phyloP scores from a whole-genome alignment of 805 yeast genomes.

The Metschnikowia borealis region DNA sequence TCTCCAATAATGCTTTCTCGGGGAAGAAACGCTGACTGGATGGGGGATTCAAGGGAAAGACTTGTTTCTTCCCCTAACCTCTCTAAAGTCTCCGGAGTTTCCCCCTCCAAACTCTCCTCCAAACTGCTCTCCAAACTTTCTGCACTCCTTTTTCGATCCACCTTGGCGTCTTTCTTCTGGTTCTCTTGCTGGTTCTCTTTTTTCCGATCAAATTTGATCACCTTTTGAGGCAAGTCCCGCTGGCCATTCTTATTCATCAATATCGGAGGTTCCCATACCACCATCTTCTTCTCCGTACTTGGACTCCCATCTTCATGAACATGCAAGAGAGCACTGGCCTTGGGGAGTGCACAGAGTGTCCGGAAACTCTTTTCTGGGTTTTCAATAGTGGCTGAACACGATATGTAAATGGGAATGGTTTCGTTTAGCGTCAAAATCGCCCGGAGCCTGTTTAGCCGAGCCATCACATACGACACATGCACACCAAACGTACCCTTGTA shows the following conservation, averaged over 20 bases:
- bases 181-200: too few species aligned
- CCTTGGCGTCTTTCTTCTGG: too few species aligned
- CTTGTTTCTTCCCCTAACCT: too few species aligned
- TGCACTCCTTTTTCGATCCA: neutral
- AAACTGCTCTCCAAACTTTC: neutral
- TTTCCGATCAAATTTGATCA: neutral
- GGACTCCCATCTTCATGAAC: slow-evolving; percentile 86
- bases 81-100: neutral
- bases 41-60: slow-evolving; percentile 7
- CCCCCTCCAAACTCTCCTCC: too few species aligned
- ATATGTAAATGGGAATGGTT: slow-evolving; percentile 55
- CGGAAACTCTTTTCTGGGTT: slow-evolving; percentile 72
- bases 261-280: slow-evolving; percentile 83
- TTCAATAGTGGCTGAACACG: slow-evolving; percentile 91
- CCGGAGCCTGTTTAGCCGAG: slow-evolving; percentile 64
- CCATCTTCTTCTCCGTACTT: slow-evolving; percentile 64
- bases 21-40: slow-evolving; percentile 24
- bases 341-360: slow-evolving; percentile 63
- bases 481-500: slow-evolving; percentile 91
- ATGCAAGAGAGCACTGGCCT: slow-evolving; percentile 45
- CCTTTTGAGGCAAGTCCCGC: slow-evolving; percentile 12
- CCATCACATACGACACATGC: slow-evolving; percentile 81
- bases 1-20: slow-evolving; percentile 70
- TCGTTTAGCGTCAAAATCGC: slow-evolving; percentile 14
- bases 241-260: slow-evolving; percentile 55